Evolutionary conservation across 257 asterid species (phyloP), one percentile per base, ranked within the genome.

Genomic region (Primulina huaijiensis): DNA sequence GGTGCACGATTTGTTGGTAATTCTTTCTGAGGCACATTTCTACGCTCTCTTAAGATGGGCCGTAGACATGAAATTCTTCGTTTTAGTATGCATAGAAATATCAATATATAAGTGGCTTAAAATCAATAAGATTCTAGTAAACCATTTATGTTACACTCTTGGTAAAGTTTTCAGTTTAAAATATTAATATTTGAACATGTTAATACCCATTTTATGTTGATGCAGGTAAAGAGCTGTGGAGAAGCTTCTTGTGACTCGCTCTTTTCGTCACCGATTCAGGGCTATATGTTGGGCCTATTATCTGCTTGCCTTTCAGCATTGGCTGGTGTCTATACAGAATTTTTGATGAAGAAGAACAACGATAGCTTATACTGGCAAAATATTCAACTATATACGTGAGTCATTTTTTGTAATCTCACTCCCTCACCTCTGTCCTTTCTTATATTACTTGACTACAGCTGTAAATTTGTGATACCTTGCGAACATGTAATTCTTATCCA

Each of bases 341-440:
- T 91, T 86, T 84, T 91, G 88, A 91, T 94, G 99, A 94, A 94
- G 83, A 94, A 88, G 96, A 94, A 88, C 72, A 94, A 86, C 67
- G 99, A 94, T 82, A 94, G 97, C 83, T 82, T 94, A 34, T 93
- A 90, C 76, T 93, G 99, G 99, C 99, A 93, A 83, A 90, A 93
- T 69, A 79, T 89, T 71, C 99, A 86, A 71, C 81, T 94, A 76
- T 94, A 94, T 71, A 84, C 96, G 97, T 91, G 82, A 77, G 95
- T 78, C 76, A 65, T 67, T 71, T 57, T 61, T 58, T 37, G 60
- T 75, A 60, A 35, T 50, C 19, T 9, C 25, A 46, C 56, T 58
- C 57, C 25, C 20, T 60, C 29, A 1, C 31, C 66, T 73, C 64
- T 59, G 12, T 8, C 7, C 21, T 50, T 16, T 50, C 77, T 20